Percentiles rank a stretch among this genome's conserved stretches.
Evolutionary conservation across 2,329 filamentous ascomycete genomes (phyloP).

Genomic region (Diaporthe helianthi): DNA sequence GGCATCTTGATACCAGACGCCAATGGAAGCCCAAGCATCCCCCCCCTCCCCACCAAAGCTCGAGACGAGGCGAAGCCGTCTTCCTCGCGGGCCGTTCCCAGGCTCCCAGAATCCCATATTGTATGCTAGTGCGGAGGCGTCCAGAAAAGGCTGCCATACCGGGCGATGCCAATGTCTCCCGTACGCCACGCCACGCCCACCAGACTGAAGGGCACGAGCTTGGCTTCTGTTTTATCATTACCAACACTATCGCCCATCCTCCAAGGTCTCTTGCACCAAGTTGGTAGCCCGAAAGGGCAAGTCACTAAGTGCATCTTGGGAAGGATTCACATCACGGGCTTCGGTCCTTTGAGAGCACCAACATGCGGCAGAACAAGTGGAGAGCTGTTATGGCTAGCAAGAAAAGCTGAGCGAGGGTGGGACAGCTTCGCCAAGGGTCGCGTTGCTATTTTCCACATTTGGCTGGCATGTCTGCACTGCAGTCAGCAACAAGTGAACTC

Average conservation of each 20-base stretch:
- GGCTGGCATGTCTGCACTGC: conserved; percentile 15
- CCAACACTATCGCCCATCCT: background rate
- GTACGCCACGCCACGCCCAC: conserved; percentile 1
- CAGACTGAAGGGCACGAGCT: background rate
- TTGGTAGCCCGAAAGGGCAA: background rate
- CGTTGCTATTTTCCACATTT: conserved; percentile 15
- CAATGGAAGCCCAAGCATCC: background rate
- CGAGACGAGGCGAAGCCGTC: conserved; percentile 9
- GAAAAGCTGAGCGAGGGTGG: conserved; percentile 14
- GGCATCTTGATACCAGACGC: background rate
- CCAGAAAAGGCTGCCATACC: background rate
- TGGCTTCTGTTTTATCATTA: background rate
- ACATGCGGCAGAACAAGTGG: conserved; percentile 3
- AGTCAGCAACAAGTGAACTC: conserved; percentile 24
- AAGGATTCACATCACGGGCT: conserved; percentile 2
- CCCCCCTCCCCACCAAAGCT: background rate
- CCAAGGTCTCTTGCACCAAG: background rate
- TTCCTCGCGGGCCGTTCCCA: background rate
- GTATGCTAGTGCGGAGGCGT: background rate
- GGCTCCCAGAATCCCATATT: background rate
- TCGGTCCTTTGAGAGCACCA: conserved; percentile 8
- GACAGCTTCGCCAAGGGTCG: conserved; percentile 14
- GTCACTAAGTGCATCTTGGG: background rate
- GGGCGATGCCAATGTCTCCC: no score
- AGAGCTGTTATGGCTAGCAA: background rate